Evolutionary conservation across 805 yeast genomes (phyloP).

Genomic region (Candida awuae): DNA sequence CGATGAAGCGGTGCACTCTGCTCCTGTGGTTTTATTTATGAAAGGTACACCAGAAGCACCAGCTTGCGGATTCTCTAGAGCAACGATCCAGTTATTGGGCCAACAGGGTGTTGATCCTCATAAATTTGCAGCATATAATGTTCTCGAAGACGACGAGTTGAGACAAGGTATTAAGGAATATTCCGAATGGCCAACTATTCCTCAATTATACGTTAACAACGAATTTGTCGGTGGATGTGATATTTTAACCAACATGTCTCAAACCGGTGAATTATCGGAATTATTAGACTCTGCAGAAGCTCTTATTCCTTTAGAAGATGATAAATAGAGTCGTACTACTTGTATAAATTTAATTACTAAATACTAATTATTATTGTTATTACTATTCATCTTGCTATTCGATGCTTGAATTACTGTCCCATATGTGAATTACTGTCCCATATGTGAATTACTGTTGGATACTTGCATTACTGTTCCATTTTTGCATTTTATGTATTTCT

Average conservation of each 20-base stretch:
- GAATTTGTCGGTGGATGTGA: constrained; percentile 98
- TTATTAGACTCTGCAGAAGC: constrained; percentile 72
- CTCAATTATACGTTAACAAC: constrained; percentile 83
- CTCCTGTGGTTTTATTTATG: constrained; percentile 96
- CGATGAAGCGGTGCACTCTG: constrained; percentile 73
- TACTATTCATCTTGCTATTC: too few relatives aligned
- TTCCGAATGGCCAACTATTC: constrained; percentile 97
- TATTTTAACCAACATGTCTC: constrained; percentile 85
- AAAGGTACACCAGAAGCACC: constrained; percentile 98
- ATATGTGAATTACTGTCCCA: too few relatives aligned
- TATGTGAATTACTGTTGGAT: too few relatives aligned
- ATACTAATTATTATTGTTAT: not conserved
- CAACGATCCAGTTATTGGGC: constrained; percentile 87
- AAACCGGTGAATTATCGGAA: constrained; percentile 82
- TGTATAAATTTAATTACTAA: not conserved
- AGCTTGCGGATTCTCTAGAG: constrained; percentile 94
- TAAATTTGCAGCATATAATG: constrained; percentile 96
- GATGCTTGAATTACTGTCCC: too few relatives aligned
- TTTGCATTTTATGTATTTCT: constrained; percentile 6
- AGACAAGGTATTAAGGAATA: constrained; percentile 94
- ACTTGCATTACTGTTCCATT: too few relatives aligned
- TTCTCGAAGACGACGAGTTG: constrained; percentile 86
- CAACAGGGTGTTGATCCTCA: constrained; percentile 95
- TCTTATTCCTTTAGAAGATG: constrained; percentile 70
- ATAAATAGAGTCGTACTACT: not conserved